phyloP scores from a whole-genome alignment of 1,284 basidiomycete genomes.

The Tilletia walkeri region DNA sequence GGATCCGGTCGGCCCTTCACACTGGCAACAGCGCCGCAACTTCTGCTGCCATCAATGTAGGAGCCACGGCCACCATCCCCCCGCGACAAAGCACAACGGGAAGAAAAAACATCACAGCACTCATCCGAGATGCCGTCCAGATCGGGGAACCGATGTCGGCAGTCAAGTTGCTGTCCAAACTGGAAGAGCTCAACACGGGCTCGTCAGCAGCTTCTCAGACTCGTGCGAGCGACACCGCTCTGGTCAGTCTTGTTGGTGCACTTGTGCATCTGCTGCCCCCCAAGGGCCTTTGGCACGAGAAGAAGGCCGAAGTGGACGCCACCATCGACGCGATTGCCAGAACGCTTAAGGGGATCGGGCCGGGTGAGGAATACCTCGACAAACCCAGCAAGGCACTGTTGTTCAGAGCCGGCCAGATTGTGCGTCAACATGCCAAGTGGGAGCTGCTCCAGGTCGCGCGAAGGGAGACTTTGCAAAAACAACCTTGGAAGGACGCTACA shows the following conservation, averaged over 20 bases:
- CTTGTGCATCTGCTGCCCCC: not conserved
- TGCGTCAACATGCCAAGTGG: too few relatives aligned
- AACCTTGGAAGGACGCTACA: not conserved
- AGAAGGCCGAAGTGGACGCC: not conserved
- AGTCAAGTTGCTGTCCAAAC: slow-evolving; percentile 38
- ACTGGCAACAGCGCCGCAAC: slow-evolving; percentile 7
- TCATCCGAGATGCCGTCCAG: slow-evolving; percentile 57
- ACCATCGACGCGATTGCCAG: not conserved
- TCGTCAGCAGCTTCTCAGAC: slow-evolving; percentile 8
- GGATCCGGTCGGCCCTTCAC: slow-evolving; percentile 7
- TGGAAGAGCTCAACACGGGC: slow-evolving; percentile 23
- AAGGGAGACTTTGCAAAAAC: not conserved
- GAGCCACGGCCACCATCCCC: not conserved
- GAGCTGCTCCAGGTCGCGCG: too few relatives aligned
- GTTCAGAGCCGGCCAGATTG: too few relatives aligned
- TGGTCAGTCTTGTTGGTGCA: too few relatives aligned
- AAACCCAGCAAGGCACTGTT: slow-evolving; percentile 32
- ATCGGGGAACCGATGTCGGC: slow-evolving; percentile 33
- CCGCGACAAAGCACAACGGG: not conserved
- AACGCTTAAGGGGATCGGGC: not conserved
- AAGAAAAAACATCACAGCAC: not conserved
- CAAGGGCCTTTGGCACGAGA: not conserved
- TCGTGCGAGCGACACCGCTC: too few relatives aligned
- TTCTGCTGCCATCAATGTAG: not conserved
- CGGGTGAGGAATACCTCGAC: not conserved